These are phyloP conservation scores for Colletotrichum abscissum DNA, from an alignment of 2,329 filamentous ascomycete species.

Conservation along the genomic window DNA sequence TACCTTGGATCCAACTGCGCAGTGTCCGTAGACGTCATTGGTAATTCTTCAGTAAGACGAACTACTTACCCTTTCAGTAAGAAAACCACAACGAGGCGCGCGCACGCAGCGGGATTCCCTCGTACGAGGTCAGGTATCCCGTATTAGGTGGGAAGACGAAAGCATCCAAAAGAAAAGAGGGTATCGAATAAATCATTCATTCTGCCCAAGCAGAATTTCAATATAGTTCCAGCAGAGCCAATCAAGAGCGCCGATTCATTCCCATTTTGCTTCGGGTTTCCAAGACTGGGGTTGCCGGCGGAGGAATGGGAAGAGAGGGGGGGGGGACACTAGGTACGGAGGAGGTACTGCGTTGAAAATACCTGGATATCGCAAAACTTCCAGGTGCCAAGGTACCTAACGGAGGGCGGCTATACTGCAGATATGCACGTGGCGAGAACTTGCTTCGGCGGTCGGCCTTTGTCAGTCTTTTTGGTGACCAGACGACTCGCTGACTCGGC, in stretches of 20 bases:
- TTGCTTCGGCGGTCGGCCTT: not conserved
- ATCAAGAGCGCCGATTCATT: not conserved
- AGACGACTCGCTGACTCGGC: not conserved
- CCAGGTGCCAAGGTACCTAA: not conserved
- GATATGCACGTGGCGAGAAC: not conserved
- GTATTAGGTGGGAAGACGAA: not conserved
- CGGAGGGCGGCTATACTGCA: not conserved
- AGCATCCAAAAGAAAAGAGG: not conserved
- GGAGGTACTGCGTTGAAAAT: no score
- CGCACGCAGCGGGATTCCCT: not conserved
- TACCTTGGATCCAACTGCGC: not conserved
- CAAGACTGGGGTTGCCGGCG: not conserved
- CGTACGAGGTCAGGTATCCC: not conserved
- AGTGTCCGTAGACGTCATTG: not conserved
- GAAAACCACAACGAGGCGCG: not conserved
- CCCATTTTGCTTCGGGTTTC: not conserved
- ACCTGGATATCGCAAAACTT: not conserved
- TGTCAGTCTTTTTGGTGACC: not conserved
- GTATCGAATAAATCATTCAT: not conserved
- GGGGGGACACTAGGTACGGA: no score
- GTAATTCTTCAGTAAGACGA: not conserved
- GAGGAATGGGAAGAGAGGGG: not conserved
- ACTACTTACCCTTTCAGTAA: not conserved
- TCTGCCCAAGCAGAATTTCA: constrained; percentile 32
- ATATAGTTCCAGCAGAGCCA: not conserved